Percentiles rank a stretch among this genome's conserved stretches.
phyloP scores from a whole-genome alignment of 306 rosid species.

The Rosa chinensis region DNA sequence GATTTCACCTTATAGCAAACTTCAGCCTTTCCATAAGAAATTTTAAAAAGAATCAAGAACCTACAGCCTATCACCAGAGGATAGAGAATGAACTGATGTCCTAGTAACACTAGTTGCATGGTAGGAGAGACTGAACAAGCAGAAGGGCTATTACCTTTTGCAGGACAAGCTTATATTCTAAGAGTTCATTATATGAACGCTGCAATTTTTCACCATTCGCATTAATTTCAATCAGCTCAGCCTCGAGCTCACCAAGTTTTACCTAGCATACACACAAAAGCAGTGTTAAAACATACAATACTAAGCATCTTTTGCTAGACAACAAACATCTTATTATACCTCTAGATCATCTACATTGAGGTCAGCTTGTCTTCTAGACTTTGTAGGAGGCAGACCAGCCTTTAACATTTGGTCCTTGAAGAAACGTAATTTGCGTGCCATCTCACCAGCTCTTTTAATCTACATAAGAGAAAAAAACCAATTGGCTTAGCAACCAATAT shows the following conservation, averaged over 20 bases:
- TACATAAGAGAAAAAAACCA: conserved; percentile 32
- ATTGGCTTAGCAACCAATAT: conserved; percentile 15
- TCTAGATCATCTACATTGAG: conserved; percentile 75
- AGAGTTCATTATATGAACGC: conserved; percentile 81
- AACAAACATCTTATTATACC: conserved; percentile 40
- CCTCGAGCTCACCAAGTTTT: conserved; percentile 85
- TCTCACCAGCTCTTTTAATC: conserved; percentile 94
- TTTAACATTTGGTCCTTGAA: conserved; percentile 90
- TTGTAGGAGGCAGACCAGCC: conserved; percentile 64
- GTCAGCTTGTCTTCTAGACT: conserved; percentile 38
- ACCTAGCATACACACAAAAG: conserved; percentile 48
- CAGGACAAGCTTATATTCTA: conserved; percentile 86
- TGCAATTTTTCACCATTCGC: conserved; percentile 92
- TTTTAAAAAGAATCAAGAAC: not conserved
- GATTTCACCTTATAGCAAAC: conserved; percentile 5
- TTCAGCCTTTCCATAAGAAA: not conserved
- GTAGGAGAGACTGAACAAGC: not conserved
- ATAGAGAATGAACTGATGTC: not conserved
- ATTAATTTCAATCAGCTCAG: conserved; percentile 84
- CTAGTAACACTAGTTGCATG: not conserved
- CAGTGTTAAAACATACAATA: conserved; percentile 7
- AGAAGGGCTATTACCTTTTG: conserved; percentile 62
- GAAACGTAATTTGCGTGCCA: conserved; percentile 87
- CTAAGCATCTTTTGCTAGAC: not conserved
- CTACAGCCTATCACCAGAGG: not conserved